These are phyloP conservation scores for Phanerochaete carnosa DNA, from an alignment of 768 basidiomycete genomes.

Conservation along the genomic window DNA sequence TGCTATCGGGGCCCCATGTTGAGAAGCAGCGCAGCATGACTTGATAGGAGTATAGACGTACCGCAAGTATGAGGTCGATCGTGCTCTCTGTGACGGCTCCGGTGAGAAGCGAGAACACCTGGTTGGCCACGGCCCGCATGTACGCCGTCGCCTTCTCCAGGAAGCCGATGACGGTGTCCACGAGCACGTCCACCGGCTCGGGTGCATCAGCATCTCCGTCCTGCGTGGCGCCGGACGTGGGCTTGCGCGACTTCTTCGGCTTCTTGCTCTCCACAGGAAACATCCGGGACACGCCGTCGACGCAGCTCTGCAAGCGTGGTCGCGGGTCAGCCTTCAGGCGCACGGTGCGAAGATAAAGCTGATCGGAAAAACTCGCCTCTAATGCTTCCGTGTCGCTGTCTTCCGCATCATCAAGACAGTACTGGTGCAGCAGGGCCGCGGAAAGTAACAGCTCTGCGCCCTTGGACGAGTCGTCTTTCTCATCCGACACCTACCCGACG, in stretches of 20 bases:
- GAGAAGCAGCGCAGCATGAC: slow-evolving; percentile 1
- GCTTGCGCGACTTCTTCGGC: slow-evolving; percentile 39
- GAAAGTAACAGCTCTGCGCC: slow-evolving; percentile 72
- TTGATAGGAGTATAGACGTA: slow-evolving; percentile 36
- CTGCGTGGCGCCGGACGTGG: slow-evolving; percentile 16
- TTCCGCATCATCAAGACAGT: slow-evolving; percentile 61
- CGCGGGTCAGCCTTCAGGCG: not conserved
- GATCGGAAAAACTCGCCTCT: slow-evolving; percentile 43
- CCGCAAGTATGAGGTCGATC: slow-evolving; percentile 76
- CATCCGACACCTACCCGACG: slow-evolving; percentile 32
- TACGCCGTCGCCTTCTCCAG: slow-evolving; percentile 82
- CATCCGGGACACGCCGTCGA: slow-evolving; percentile 56
- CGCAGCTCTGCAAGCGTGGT: slow-evolving; percentile 44
- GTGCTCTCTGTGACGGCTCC: slow-evolving; percentile 64
- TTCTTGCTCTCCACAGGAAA: slow-evolving; percentile 36
- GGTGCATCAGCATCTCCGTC: slow-evolving; percentile 34
- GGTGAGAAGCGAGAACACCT: slow-evolving; percentile 74
- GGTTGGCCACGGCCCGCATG: slow-evolving; percentile 74
- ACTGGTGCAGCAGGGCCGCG: slow-evolving; percentile 68
- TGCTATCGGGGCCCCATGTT: slow-evolving; percentile 49
- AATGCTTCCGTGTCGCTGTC: slow-evolving; percentile 49
- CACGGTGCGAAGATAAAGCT: not conserved
- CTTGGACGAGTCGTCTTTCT: slow-evolving; percentile 51
- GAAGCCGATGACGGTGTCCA: slow-evolving; percentile 88
- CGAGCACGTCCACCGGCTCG: slow-evolving; percentile 77